Base-by-base conservation (phyloP, 2,329 filamentous ascomycete species). In the Simplicillium aogashimaense region DNA sequence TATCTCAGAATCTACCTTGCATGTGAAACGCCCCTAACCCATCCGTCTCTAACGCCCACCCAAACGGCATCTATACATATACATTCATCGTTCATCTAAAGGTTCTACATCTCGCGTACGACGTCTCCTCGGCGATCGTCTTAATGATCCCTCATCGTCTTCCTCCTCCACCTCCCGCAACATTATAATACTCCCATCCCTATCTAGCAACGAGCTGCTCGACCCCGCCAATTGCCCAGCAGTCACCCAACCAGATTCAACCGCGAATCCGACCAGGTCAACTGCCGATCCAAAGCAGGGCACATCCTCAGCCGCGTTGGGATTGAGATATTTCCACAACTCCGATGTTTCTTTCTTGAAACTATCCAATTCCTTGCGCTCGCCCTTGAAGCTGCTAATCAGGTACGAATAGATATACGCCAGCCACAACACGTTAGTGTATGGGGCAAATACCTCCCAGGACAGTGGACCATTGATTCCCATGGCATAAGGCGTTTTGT, bases 391-490 rank as follows among this genome's bases (percentile, higher is more conserved):
- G 44, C 69, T 61, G 7, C 45, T 48, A 3, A 61, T 49, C 41
- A 78, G 55, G 53, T 77, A 78, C 29, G 65, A 59, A 49, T 78
- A 78, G 5, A 79, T 59, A 45, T 80, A 81, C 3, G 74, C 72
- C 33, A 82, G 64, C 78, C 78, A 82, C 14, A 82, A 59, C 2
- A 81, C 74, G 45, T 82, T 82, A 4, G 74, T 79, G 53, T 81
- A 81, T 1, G 78, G 75, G 20, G 66, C 66, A 47, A 73, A 70
- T 1, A 58, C 63, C 5, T 62, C 55, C 78, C 78, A 82, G 2
- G 65, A 68, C 10, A 78, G 61, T 3, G 69, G 54, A 1, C 67
- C 70, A 41, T 69, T 60, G 29, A 68, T 50, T 1, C 66, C 66
- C 13, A 53, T 47, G 25, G 65, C 63, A 47, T 76, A 74, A 0